Evolutionary conservation across 2,329 filamentous ascomycete species (phyloP), one percentile per base, ranked within the genome.

Genomic region (Alternaria consortialis): DNA sequence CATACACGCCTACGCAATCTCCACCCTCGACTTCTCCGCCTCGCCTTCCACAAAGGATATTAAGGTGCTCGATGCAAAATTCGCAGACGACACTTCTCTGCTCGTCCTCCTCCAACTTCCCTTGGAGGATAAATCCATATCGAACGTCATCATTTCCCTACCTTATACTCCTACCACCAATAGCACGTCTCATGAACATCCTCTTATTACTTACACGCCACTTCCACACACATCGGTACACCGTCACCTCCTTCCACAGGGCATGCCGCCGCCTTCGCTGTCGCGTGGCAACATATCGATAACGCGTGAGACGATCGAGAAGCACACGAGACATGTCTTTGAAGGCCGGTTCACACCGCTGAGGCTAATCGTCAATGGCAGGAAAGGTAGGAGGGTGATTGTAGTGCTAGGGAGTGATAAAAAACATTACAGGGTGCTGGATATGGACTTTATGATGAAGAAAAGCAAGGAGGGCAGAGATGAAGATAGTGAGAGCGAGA

Each of bases 21-120:
- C 90, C 58, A 91, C 86, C 67, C 81, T 81, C 56, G 75, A 56
- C 27, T 73, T 78, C 64, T 77, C 32, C 2, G 79, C 76, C 1
- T 56, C 58, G 1, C 31, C 23, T 1, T 76, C 78, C 6, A 50
- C 62, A 23, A 78, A 75, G n/a, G 77, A 89, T n/a, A 75, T 87
- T 17, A 79, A 75, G n/a, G 77, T 89, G 15, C 75, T 87, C 20
- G 89, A 93, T 72, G 76, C 90, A 13, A 89, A 90, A 71, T 92
- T 93, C 70, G 83, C 91, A 43, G 84, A 90, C 68, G 86, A 90
- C 56, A 77, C 83, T 12, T 83, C 80, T 0, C 74, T 93, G 2
- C 81, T 93, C 54, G 67, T 91, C 1, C 83, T 93, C 2, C 86
- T 84, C 77, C 71, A 68, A 67, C 72, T 20, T 31, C 15, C 36